Evolutionary conservation across 495 filamentous ascomycete species (phyloP).

Genomic region (Neurospora sp.): DNA sequence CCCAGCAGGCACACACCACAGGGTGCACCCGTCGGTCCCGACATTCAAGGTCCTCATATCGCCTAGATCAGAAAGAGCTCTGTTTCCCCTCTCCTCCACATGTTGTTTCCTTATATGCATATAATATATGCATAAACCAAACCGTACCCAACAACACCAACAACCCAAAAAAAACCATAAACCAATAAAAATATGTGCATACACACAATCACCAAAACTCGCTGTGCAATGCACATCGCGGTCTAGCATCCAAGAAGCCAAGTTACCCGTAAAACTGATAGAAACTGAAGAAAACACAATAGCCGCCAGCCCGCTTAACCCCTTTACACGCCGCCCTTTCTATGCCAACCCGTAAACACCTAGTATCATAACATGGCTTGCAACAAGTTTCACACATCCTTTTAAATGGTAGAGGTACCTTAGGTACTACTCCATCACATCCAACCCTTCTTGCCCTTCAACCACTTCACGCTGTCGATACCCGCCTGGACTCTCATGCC

Average conservation of each 20-base stretch:
- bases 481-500: conserved; percentile 78
- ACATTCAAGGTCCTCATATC: background rate
- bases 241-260: background rate
- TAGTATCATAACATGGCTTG: background rate
- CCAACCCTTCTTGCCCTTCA: conserved; percentile 39
- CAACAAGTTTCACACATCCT: too few relatives aligned
- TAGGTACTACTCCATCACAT: background rate
- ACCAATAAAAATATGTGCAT: background rate
- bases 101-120: background rate
- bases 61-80: background rate
- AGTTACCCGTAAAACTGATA: background rate
- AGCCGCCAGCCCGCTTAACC: background rate
- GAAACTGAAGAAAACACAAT: background rate
- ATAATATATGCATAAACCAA: background rate
- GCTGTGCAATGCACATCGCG: background rate
- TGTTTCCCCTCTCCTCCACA: background rate
- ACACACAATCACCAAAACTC: background rate
- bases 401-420: background rate
- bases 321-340: background rate
- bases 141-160: background rate
- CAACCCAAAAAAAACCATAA: background rate
- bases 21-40: background rate
- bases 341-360: background rate
- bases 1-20: too few relatives aligned
- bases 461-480: conserved; percentile 64